phyloP scores from a whole-genome alignment of 2,329 filamentous ascomycete genomes.

The Aspergillus sp. region DNA sequence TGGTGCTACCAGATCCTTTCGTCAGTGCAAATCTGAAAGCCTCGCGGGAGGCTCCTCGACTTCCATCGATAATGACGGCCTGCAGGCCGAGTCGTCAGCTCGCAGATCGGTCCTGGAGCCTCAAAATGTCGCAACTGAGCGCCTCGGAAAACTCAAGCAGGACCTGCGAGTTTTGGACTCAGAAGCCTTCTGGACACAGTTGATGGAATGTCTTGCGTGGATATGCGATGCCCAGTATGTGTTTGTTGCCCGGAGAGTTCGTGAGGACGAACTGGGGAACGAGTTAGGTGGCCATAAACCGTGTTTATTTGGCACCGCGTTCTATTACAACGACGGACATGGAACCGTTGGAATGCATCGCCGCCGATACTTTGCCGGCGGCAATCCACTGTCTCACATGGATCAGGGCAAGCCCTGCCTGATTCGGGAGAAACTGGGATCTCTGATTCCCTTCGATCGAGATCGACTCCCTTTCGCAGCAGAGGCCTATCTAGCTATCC shows the following conservation, averaged over 20 bases:
- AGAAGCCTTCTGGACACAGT: conserved; percentile 61
- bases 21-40: conserved; percentile 31
- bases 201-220: conserved; percentile 63
- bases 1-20: conserved; percentile 25
- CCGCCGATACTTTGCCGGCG: conserved; percentile 64
- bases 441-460: conserved; percentile 58
- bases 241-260: conserved; percentile 64
- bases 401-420: conserved; percentile 69
- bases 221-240: conserved; percentile 65
- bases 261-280: conserved; percentile 60
- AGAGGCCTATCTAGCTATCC: conserved; percentile 66
- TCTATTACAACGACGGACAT: conserved; percentile 63
- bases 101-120: conserved; percentile 40
- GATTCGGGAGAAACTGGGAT: conserved; percentile 60
- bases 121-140: conserved; percentile 61
- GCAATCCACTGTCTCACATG: conserved; percentile 66
- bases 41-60: conserved; percentile 21
- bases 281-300: conserved; percentile 60
- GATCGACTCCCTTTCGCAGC: conserved; percentile 60
- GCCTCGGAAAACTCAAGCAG: conserved; percentile 58
- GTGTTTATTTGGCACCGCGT: conserved; percentile 62
- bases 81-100: conserved; percentile 21
- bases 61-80: conserved; percentile 20
- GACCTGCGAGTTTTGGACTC: conserved; percentile 52
- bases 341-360: conserved; percentile 53